Base-by-base conservation (phyloP, 2,329 filamentous ascomycete genomes). In the Parastagonospora avenae region DNA sequence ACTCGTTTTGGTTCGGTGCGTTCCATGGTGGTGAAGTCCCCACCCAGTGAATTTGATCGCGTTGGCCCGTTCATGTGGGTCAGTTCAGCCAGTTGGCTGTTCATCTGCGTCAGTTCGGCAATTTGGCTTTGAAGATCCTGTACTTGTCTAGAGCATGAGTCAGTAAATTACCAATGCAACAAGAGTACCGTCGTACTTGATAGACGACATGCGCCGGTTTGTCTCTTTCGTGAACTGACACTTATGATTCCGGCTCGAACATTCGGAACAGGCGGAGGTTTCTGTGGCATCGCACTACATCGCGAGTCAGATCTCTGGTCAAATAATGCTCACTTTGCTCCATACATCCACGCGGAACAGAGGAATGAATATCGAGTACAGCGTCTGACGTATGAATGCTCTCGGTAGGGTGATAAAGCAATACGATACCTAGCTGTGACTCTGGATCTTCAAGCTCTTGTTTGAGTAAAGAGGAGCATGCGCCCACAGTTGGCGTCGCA, bases 191-290 rank as follows among this genome's bases (percentile, higher is more conserved):
- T 12, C 81, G 66, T 74, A 85, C 84, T 97, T 99, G 77, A 97
- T 97, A 1, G 93, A 97, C 14, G 94, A 97, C 94, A 99, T 99
- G 55, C 94, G 86, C 52, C 94, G 85, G 73, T 99, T 99, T 10
- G 94, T 99, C 76, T 99, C 94, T 77, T 99, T 99, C 42, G 94
- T 99, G 72, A 99, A 99, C 70, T 97, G 93, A 71, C 94, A 99
- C 74, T 95, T 96, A 59, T 97, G 93, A 70, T 93, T 95, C 59
- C 94, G 88, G 72, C 92, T 97, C 4, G 91, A 94, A 77, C 94
- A 99, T 76, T 99, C 94, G 1, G 94, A 97, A 74, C 94, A 99
- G 75, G 93, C 96, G 9, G 90, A 88, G 14, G 91, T 96, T 72
- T 97, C 94, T 12, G 94, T 97, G 29, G 94, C 94, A 78, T 99